These are phyloP conservation scores for Diplocarpon mali DNA, from an alignment of 2,329 filamentous ascomycete species.

Conservation along the genomic window DNA sequence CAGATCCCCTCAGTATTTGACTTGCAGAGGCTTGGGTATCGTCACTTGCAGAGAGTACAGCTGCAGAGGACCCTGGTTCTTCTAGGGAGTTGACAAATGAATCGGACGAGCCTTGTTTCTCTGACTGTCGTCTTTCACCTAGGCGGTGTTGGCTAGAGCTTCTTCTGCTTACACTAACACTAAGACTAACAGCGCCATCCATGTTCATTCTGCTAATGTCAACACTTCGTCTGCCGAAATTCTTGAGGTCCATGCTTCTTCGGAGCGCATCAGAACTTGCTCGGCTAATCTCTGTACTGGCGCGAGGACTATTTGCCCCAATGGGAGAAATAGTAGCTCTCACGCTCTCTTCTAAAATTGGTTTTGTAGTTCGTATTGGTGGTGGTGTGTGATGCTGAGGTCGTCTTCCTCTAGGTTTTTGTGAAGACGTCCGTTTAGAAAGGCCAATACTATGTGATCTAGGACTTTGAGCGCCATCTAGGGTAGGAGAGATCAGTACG, in stretches of 20 bases:
- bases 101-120: slow-evolving; percentile 54
- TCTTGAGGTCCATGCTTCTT: slow-evolving; percentile 38
- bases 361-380: slow-evolving; percentile 18
- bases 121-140: slow-evolving; percentile 39
- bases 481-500: slow-evolving; percentile 15
- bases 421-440: slow-evolving; percentile 20
- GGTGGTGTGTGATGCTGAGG: slow-evolving; percentile 9
- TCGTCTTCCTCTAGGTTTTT: slow-evolving; percentile 11
- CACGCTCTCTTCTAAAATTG: slow-evolving; percentile 41
- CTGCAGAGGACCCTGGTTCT: slow-evolving; percentile 62
- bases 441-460: slow-evolving; percentile 7
- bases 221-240: slow-evolving; percentile 34
- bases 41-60: slow-evolving; percentile 57
- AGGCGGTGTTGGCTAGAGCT: slow-evolving; percentile 39
- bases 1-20: slow-evolving; percentile 77
- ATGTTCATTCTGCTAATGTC: slow-evolving; percentile 37
- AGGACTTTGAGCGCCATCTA: slow-evolving; percentile 15
- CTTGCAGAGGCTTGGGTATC: slow-evolving; percentile 74
- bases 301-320: slow-evolving; percentile 39
- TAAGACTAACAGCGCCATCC: slow-evolving; percentile 39
- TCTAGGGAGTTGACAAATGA: slow-evolving; percentile 67
- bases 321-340: slow-evolving; percentile 48
- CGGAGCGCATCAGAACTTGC: slow-evolving; percentile 44
- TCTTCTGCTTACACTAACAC: slow-evolving; percentile 48
- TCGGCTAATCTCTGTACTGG: slow-evolving; percentile 41